phyloP scores from a whole-genome alignment of 257 asterid genomes.

The Ocimum tenuiflorum region DNA sequence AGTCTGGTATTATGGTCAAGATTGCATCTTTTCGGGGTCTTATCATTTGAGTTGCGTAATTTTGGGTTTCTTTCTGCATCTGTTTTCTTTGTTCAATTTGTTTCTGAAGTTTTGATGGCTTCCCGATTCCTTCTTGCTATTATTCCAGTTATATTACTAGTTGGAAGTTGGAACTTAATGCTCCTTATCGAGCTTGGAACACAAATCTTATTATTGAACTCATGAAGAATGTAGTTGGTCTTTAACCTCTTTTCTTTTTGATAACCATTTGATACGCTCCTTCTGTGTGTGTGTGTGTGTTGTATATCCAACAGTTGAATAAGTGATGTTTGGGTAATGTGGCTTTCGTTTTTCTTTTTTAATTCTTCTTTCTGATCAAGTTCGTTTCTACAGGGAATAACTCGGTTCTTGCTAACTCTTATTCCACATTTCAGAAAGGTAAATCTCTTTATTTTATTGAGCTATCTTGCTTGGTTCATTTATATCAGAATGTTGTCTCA shows the following conservation, averaged over 20 bases:
- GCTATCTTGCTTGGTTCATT: not conserved
- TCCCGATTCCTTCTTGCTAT: not conserved
- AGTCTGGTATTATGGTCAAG: not conserved
- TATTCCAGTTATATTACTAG: not conserved
- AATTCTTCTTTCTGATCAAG: not conserved
- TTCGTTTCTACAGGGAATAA: conserved; percentile 56
- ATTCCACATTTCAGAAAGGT: conserved; percentile 98
- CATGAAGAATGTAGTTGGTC: not conserved
- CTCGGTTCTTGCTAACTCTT: conserved; percentile 68
- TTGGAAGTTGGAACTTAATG: not conserved
- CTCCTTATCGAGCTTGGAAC: not conserved
- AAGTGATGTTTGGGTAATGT: not conserved
- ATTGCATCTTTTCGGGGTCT: not conserved
- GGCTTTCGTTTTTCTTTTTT: not conserved
- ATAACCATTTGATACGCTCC: not conserved
- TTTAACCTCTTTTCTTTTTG: not conserved
- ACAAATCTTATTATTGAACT: not conserved
- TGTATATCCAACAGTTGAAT: not conserved
- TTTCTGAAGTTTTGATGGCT: not conserved
- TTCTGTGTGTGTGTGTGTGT: not conserved
- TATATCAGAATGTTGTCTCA: not conserved
- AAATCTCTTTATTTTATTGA: conserved; percentile 5
- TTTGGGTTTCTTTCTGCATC: not conserved
- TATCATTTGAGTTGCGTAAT: not conserved
- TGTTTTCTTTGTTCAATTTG: not conserved